Evolutionary conservation across 768 basidiomycete genomes (phyloP).

Genomic region (Tylopilus plumbeoviolaceoides): DNA sequence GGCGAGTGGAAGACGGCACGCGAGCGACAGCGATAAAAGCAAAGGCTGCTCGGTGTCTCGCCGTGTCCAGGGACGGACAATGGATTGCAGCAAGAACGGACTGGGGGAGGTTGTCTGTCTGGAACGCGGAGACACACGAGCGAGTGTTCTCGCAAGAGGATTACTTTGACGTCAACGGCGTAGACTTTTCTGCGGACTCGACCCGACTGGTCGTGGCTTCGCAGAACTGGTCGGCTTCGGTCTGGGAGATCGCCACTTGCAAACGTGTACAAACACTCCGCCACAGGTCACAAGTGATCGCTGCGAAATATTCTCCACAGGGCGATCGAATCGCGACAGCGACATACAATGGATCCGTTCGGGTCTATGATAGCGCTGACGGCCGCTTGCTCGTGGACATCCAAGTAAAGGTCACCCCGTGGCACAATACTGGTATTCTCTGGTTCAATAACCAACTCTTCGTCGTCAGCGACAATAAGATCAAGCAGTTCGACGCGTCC

Average conservation of each 20-base stretch:
- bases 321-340: background rate
- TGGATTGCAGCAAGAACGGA: background rate
- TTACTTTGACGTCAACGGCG: background rate
- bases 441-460: background rate
- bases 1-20: background rate
- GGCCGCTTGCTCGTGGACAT: background rate
- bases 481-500: background rate
- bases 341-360: background rate
- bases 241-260: background rate
- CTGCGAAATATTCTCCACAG: background rate
- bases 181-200: background rate
- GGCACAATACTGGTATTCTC: background rate
- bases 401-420: background rate
- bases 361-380: background rate
- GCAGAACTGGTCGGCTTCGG: background rate
- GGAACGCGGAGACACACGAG: background rate
- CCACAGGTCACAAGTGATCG: background rate
- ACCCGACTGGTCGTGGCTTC: background rate
- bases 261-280: background rate
- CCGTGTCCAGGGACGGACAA: background rate
- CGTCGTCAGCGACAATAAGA: background rate
- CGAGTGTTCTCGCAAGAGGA: background rate
- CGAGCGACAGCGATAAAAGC: background rate
- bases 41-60: background rate
- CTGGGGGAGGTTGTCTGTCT: background rate